Evolutionary conservation across 2,329 filamentous ascomycete species (phyloP).

Genomic region (Diplodia scrobiculata): DNA sequence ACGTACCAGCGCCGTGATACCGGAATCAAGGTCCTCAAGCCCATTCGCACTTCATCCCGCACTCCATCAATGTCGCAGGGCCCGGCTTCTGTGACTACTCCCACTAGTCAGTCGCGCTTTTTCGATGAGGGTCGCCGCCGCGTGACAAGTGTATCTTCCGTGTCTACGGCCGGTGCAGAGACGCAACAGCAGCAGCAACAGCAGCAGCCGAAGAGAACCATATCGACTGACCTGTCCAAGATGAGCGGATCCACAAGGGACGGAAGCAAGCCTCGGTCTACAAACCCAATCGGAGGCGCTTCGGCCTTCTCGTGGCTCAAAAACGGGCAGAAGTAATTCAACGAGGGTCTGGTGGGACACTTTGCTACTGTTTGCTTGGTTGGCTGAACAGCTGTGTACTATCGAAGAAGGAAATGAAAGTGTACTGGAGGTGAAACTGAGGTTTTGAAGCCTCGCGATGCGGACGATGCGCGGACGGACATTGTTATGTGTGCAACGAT

Average conservation of each 20-base stretch:
- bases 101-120: slow-evolving; percentile 41
- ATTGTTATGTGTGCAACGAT: background rate
- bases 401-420: background rate
- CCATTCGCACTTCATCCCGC: slow-evolving; percentile 65
- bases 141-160: slow-evolving; percentile 30
- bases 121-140: slow-evolving; percentile 53
- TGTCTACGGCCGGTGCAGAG: slow-evolving; percentile 23
- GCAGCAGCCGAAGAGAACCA: slow-evolving; percentile 21
- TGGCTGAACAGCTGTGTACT: background rate
- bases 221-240: slow-evolving; percentile 23
- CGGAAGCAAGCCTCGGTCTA: slow-evolving; percentile 1
- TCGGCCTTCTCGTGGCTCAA: slow-evolving; percentile 95
- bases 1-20: slow-evolving; percentile 71
- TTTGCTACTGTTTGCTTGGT: background rate
- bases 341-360: background rate
- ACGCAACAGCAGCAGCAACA: background rate
- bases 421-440: background rate
- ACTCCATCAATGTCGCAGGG: slow-evolving; percentile 42
- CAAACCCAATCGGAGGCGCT: slow-evolving; percentile 85
- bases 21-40: slow-evolving; percentile 88
- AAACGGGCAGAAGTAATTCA: slow-evolving; percentile 12
- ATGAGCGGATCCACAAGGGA: slow-evolving; percentile 4
- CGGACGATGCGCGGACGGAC: background rate
- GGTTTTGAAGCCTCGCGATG: background rate
- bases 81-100: slow-evolving; percentile 40